Evolutionary conservation across 441 rosid species (phyloP).

Genomic region (Flueggea neowawraea): DNA sequence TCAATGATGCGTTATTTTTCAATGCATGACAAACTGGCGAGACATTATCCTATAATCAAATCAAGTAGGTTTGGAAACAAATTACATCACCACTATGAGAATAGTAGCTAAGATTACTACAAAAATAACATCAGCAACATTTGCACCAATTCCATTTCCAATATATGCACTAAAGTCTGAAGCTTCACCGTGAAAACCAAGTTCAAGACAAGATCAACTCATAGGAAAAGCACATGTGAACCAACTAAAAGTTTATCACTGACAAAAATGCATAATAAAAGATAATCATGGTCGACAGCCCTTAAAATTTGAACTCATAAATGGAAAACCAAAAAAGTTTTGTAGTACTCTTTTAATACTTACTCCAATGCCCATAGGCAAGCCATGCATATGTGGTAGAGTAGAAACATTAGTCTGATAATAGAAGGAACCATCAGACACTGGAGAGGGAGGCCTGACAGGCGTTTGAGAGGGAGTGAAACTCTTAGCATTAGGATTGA

Average conservation of each 20-base stretch:
- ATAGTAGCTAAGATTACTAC: neutral
- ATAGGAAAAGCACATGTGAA: too few species aligned
- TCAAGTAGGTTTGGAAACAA: neutral
- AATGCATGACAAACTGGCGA: too few species aligned
- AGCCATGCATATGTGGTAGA: constrained; percentile 62
- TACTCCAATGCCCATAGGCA: constrained; percentile 86
- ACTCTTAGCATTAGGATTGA: constrained; percentile 95
- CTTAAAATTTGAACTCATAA: neutral
- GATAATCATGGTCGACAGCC: neutral
- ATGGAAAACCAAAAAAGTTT: neutral
- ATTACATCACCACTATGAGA: neutral
- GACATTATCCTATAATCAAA: neutral
- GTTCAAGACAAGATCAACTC: too few species aligned
- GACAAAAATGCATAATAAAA: too few species aligned
- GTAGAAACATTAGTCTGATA: constrained; percentile 46
- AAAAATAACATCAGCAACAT: neutral
- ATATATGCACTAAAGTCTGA: too few species aligned
- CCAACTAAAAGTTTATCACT: too few species aligned
- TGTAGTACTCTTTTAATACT: constrained; percentile 19
- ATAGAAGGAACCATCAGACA: constrained; percentile 68
- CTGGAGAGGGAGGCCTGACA: constrained; percentile 65
- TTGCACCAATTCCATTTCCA: neutral
- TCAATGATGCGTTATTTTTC: too few species aligned
- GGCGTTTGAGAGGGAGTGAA: constrained; percentile 63
- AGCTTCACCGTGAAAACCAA: too few species aligned